Percentiles rank a stretch among this genome's conserved stretches.
These are phyloP conservation scores for Eucalyptus pumila DNA, from an alignment of 345 rosid species.

Conservation along the genomic window DNA sequence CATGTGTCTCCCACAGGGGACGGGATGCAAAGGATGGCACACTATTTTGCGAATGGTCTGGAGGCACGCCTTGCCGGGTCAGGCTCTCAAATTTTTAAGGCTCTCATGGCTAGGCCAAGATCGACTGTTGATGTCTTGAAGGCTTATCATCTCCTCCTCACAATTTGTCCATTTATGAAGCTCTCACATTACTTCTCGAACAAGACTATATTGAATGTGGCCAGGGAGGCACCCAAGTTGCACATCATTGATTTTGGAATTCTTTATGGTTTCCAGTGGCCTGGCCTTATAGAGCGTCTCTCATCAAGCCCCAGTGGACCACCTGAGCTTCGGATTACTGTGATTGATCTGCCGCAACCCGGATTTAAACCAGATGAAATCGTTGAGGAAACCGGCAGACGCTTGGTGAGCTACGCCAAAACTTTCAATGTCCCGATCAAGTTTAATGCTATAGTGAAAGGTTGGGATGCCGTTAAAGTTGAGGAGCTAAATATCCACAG, in stretches of 20 bases:
- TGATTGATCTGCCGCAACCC: conserved; percentile 39
- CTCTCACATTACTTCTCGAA: conserved; percentile 23
- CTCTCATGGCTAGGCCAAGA: not conserved
- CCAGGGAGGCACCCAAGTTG: conserved; percentile 15
- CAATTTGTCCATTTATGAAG: conserved; percentile 24
- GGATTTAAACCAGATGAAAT: conserved; percentile 44
- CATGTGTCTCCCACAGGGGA: conserved; percentile 23
- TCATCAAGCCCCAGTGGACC: conserved; percentile 40
- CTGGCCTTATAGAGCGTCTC: conserved; percentile 38
- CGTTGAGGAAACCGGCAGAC: conserved; percentile 38
- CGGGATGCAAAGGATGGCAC: conserved; percentile 36
- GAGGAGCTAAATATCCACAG: conserved; percentile 30
- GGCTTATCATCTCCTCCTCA: conserved; percentile 18
- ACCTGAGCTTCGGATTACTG: conserved; percentile 41
- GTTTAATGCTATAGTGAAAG: conserved; percentile 37
- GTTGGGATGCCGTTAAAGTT: conserved; percentile 39
- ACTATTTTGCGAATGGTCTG: conserved; percentile 22
- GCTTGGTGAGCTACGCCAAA: conserved; percentile 23
- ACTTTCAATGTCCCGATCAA: conserved; percentile 40
- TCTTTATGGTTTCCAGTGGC: conserved; percentile 51
- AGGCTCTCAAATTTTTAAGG: conserved; percentile 24
- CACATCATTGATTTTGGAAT: conserved; percentile 54
- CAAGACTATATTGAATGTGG: conserved; percentile 12
- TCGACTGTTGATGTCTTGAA: conserved; percentile 16
- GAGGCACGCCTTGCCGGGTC: conserved; percentile 38